Base-by-base conservation (phyloP, 2,329 filamentous ascomycete genomes). In the Achaetomium macrosporum region DNA sequence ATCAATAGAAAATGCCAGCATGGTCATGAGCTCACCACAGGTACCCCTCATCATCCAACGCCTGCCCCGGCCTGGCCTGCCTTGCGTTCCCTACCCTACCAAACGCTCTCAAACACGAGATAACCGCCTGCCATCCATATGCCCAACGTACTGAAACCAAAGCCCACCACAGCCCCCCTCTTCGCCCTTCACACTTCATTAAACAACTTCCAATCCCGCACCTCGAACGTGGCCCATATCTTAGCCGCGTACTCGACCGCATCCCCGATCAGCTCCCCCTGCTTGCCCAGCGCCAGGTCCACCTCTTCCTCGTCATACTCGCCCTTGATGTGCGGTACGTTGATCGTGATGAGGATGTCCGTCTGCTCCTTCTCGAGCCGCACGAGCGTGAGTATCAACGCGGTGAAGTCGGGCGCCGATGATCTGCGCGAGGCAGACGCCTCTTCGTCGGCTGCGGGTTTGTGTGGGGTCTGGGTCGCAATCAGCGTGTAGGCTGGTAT, bases 341-440 rank as follows among this genome's bases (percentile, higher is more conserved):
- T 96, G 65, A 96, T 82, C 39, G 88, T 88, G 57, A 96, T 82
- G 43, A 96, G 73, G 37, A 97, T 73, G 69, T 97, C 92, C 1
- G 91, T 92, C 53, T 75, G 76, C 65, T 90, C 78, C 63, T 81
- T 78, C 69, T 85, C 85, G 43, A 97, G 76, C 15, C 92, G 79
- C 52, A 96, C 72, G 39, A 96, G 75, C 15, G 89, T 82, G 59
- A 95, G 76, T 59, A 91, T 81, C 55, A 93, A 84, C 40, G 82
- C 87, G 8, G 88, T 88, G 68, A 87, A 87, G 64, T 84, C 78
- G 42, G 72, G 78, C 19, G 70, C 73, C 60, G 73, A 66, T 57
- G 25, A 25, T 7, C 25, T 25, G 25, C 25, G 25, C 7, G 25
- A 25, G 25, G 66, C 59, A 50, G 64, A 64, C 40, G 66, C 59